These are phyloP conservation scores for Decorospora gaudefroyi DNA, from an alignment of 2,329 filamentous ascomycete genomes.

Conservation along the genomic window DNA sequence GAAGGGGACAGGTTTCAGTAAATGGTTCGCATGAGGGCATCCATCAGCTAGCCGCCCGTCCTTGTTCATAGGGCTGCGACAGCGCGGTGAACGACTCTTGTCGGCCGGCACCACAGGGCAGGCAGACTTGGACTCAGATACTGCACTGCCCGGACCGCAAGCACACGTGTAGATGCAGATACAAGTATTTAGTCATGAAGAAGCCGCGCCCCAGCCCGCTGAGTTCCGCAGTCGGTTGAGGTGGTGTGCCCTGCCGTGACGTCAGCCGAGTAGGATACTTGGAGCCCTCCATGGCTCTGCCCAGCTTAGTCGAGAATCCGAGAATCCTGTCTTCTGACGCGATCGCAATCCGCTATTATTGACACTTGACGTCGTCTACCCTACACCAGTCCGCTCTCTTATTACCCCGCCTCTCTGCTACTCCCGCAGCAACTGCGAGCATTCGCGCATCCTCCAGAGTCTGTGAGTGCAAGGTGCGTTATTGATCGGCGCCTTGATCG, in stretches of 20 bases:
- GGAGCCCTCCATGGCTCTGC: no score
- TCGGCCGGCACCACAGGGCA: constrained; percentile 2
- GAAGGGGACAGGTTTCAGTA: constrained; percentile 12
- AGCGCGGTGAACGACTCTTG: constrained; percentile 15
- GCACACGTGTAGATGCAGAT: not conserved
- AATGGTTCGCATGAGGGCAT: constrained; percentile 23
- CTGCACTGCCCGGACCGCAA: constrained; percentile 13
- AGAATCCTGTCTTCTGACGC: constrained; percentile 20
- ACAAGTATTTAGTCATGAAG: constrained; percentile 6
- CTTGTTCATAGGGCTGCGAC: constrained; percentile 12
- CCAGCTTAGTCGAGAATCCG: constrained; percentile 14
- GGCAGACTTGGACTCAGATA: constrained; percentile 2
- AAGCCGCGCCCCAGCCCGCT: not conserved
- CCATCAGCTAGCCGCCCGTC: constrained; percentile 9
- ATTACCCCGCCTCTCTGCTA: constrained; percentile 12
- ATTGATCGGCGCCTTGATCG: constrained; percentile 25
- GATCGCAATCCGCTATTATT: constrained; percentile 14
- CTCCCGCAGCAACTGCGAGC: constrained; percentile 7
- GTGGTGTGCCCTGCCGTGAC: constrained; percentile 6
- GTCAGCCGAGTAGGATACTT: constrained; percentile 7
- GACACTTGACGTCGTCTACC: constrained; percentile 20
- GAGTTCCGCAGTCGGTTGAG: constrained; percentile 5
- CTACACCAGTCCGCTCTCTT: constrained; percentile 18
- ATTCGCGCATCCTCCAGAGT: constrained; percentile 10
- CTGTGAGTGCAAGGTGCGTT: constrained; percentile 12